phyloP scores from a whole-genome alignment of 2,329 filamentous ascomycete species.

The Xylaria arbuscula region DNA sequence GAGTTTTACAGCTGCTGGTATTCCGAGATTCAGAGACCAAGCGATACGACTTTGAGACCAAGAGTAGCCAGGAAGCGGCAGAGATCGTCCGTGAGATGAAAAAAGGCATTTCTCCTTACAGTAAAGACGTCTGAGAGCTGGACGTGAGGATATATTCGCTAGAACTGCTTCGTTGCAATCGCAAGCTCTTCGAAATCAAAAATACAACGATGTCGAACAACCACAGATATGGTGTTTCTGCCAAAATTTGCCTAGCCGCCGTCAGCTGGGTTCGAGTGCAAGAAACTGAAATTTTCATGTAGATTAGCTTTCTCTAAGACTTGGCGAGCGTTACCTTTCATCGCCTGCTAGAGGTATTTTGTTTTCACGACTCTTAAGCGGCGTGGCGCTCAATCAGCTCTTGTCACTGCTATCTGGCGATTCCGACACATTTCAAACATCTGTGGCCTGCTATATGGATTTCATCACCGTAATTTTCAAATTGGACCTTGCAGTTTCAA shows the following conservation, averaged over 20 bases:
- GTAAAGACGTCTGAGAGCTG: conserved; percentile 40
- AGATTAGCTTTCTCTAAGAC: too few species aligned
- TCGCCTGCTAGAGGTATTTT: too few species aligned
- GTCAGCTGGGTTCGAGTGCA: background rate
- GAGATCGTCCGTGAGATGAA: conserved; percentile 84
- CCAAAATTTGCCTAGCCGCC: background rate
- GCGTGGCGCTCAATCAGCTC: too few species aligned
- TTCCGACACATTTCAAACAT: too few species aligned
- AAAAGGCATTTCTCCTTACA: conserved; percentile 76
- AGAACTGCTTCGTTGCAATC: background rate
- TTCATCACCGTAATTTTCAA: too few species aligned
- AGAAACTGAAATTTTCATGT: too few species aligned
- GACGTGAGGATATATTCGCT: background rate
- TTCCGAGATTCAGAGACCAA: conserved; percentile 82
- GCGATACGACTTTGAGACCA: conserved; percentile 87
- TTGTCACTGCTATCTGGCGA: too few species aligned
- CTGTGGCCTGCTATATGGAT: too few species aligned
- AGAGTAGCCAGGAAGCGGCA: conserved; percentile 75
- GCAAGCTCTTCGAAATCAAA: background rate
- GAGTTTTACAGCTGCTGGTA: conserved; percentile 68
- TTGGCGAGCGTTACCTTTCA: too few species aligned
- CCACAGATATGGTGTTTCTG: background rate
- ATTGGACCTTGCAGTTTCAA: too few species aligned
- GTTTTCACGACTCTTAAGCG: too few species aligned
- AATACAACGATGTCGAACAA: too few species aligned